Conservation (phyloP, 2,329 filamentous ascomycete species). For the Neurospora sp. region DNA sequence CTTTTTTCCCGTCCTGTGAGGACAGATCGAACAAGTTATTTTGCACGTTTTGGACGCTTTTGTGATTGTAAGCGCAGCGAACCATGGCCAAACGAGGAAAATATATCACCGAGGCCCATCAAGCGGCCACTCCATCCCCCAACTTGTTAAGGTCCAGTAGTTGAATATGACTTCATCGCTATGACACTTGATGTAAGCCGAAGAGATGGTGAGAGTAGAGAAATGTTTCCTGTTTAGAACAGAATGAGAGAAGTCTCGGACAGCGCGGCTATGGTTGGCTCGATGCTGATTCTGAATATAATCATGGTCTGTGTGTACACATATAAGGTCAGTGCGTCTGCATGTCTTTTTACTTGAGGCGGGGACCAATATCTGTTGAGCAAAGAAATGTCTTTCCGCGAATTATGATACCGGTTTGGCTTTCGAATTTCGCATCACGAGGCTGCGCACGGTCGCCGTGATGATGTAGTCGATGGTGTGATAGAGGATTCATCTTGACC, state of each 20-base stretch:
- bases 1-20: not conserved
- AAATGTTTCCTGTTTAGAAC: not conserved
- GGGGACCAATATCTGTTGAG: not conserved
- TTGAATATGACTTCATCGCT: not conserved
- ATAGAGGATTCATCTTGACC: not conserved
- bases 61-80: not conserved
- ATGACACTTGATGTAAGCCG: not conserved
- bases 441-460: not conserved
- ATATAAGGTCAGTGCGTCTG: not conserved
- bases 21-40: not conserved
- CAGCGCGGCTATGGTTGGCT: not conserved
- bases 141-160: not conserved
- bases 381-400: not conserved
- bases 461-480: not conserved
- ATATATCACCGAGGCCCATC: not conserved
- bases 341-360: not conserved
- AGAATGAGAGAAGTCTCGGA: not conserved
- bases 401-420: not conserved
- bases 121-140: not conserved
- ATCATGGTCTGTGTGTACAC: not conserved
- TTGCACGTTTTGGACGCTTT: no score
- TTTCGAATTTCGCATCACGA: not conserved
- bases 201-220: not conserved
- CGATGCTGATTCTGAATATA: not conserved
- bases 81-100: not conserved